Evolutionary conservation across 169 alveolate genomes (phyloP).

Genomic region (Babesia sp.): DNA sequence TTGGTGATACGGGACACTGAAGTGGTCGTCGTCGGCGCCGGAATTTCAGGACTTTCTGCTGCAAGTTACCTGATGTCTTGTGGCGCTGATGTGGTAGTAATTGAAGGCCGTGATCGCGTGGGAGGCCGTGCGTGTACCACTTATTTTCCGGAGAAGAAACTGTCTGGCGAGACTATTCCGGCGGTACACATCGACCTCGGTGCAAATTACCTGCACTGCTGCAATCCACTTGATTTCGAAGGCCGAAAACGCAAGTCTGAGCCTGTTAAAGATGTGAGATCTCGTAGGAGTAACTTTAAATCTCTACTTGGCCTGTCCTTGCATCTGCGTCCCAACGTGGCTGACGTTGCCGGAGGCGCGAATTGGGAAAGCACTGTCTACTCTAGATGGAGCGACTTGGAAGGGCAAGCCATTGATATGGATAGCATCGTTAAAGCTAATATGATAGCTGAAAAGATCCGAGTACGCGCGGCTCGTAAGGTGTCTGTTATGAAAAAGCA

Average conservation of each 20-base stretch:
- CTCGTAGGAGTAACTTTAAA: slow-evolving; percentile 57
- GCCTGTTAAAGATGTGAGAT: slow-evolving; percentile 64
- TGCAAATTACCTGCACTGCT: slow-evolving; percentile 78
- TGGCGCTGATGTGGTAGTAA: slow-evolving; percentile 55
- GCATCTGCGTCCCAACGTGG: slow-evolving; percentile 63
- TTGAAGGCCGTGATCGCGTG: slow-evolving; percentile 75
- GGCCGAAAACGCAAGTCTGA: not conserved
- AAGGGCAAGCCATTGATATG: slow-evolving; percentile 58
- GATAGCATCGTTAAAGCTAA: slow-evolving; percentile 68
- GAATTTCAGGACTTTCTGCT: slow-evolving; percentile 77
- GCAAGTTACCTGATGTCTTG: slow-evolving; percentile 68
- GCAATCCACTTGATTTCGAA: slow-evolving; percentile 35
- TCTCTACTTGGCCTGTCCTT: slow-evolving; percentile 67
- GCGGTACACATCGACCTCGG: slow-evolving; percentile 73
- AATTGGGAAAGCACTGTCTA: slow-evolving; percentile 80
- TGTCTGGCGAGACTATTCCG: slow-evolving; percentile 2
- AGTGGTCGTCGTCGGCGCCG: slow-evolving; percentile 78
- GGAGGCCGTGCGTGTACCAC: slow-evolving; percentile 79
- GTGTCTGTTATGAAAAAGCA: slow-evolving; percentile 33
- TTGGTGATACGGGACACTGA: slow-evolving; percentile 32
- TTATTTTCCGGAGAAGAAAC: slow-evolving; percentile 35
- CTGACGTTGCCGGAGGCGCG: slow-evolving; percentile 74
- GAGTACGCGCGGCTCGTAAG: slow-evolving; percentile 70
- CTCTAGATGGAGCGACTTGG: slow-evolving; percentile 70
- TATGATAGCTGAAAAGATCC: slow-evolving; percentile 71